phyloP scores from a whole-genome alignment of 2,329 filamentous ascomycete species.

The Claviceps fusiformis region DNA sequence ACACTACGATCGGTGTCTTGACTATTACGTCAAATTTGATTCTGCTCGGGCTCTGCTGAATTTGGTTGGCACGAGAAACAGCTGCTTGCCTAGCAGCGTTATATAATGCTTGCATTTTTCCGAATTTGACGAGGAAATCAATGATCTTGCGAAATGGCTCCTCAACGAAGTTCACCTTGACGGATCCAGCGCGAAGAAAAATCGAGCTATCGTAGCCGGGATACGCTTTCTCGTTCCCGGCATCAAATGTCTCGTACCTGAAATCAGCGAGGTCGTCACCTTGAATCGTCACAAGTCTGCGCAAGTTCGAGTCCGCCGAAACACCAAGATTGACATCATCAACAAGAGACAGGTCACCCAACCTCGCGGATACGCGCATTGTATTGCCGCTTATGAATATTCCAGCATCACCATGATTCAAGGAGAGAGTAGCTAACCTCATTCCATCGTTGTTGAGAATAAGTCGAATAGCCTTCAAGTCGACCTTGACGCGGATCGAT shows the following conservation, averaged over 20 bases:
- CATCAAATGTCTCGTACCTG: slow-evolving; percentile 89
- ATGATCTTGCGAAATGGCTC: slow-evolving; percentile 98
- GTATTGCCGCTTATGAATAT: slow-evolving; percentile 76
- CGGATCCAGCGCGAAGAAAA: slow-evolving; percentile 78
- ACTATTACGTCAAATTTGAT: slow-evolving; percentile 91
- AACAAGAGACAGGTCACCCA: slow-evolving; percentile 77
- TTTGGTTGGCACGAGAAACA: slow-evolving; percentile 80
- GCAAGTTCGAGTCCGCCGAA: slow-evolving; percentile 63
- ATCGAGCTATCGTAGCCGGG: slow-evolving; percentile 92
- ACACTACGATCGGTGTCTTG: slow-evolving; percentile 91
- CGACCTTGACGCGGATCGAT: slow-evolving; percentile 85
- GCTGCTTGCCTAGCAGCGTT: slow-evolving; percentile 93
- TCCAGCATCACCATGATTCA: slow-evolving; percentile 84
- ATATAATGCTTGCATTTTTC: slow-evolving; percentile 98
- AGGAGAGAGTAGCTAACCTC: slow-evolving; percentile 76
- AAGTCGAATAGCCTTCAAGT: slow-evolving; percentile 83
- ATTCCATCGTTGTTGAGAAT: slow-evolving; percentile 98
- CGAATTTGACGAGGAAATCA: slow-evolving; percentile 95
- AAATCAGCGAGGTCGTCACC: slow-evolving; percentile 94
- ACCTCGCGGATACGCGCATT: slow-evolving; percentile 73
- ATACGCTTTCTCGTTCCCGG: slow-evolving; percentile 54
- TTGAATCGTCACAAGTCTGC: slow-evolving; percentile 85
- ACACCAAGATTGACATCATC: slow-evolving; percentile 93
- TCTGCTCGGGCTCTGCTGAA: slow-evolving; percentile 79
- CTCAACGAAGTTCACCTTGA: slow-evolving; percentile 93